Evolutionary conservation across 2,329 filamentous ascomycete genomes (phyloP).

Genomic region (Ilyonectria robusta): DNA sequence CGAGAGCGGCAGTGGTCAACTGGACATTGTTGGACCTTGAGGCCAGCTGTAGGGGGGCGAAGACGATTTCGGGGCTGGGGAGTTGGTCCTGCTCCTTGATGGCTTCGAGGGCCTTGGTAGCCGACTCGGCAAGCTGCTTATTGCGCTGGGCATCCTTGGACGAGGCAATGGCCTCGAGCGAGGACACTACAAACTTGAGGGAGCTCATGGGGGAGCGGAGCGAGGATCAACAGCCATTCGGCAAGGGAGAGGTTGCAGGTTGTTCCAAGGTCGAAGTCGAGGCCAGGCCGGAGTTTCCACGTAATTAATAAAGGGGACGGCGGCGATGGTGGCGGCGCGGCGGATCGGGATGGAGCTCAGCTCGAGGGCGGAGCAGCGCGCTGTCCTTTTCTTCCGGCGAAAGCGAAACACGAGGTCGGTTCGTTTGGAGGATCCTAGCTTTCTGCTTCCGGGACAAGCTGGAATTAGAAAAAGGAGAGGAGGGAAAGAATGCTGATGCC

Average conservation of each 20-base stretch:
- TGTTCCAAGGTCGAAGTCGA: conserved; percentile 24
- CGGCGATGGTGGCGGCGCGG: conserved; percentile 23
- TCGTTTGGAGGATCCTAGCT: conserved; percentile 2
- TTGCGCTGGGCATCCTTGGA: conserved; percentile 93
- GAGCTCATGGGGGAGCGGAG: conserved; percentile 83
- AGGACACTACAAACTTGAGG: conserved; percentile 94
- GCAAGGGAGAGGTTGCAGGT: conserved; percentile 23
- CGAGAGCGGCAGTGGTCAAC: conserved; percentile 89
- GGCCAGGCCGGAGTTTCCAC: conserved; percentile 16
- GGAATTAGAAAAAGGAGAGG: conserved; percentile 23
- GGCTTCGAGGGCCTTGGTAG: conserved; percentile 84
- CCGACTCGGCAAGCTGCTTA: conserved; percentile 85
- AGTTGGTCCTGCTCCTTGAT: conserved; percentile 89
- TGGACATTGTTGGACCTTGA: conserved; percentile 88
- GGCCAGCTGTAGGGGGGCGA: conserved; percentile 90
- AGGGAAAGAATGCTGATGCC: conserved; percentile 26
- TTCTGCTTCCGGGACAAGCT: conserved; percentile 15
- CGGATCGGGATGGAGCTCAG: conserved; percentile 31
- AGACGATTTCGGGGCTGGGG: conserved; percentile 92
- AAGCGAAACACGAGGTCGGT: not conserved
- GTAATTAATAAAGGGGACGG: conserved; percentile 32
- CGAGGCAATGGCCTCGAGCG: conserved; percentile 89
- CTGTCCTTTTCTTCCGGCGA: conserved; percentile 4
- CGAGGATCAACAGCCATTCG: conserved; percentile 62
- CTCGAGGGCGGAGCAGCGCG: conserved; percentile 26